Percentiles rank a stretch among this genome's conserved stretches.
Evolutionary conservation across 495 filamentous ascomycete genomes (phyloP).

Genomic region (Aspergillus sclerotiicarbonarius): DNA sequence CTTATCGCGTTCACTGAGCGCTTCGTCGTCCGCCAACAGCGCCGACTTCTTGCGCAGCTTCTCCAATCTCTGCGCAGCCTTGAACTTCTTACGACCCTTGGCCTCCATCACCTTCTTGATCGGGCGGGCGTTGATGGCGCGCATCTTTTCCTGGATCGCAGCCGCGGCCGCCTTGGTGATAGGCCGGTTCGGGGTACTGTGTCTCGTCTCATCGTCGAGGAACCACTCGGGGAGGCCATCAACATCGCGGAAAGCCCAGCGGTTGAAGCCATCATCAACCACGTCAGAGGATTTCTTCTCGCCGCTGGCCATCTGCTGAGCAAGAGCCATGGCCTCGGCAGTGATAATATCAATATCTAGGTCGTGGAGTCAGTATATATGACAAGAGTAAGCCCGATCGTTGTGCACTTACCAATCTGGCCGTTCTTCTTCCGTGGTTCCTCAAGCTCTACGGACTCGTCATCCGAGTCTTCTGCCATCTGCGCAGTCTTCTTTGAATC

Average conservation of each 20-base stretch:
- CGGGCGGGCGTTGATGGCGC: conserved; percentile 90
- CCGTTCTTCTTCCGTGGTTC: conserved; percentile 69
- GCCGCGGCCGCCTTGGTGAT: conserved; percentile 84
- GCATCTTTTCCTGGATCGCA: conserved; percentile 93
- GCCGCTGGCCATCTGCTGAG: conserved; percentile 84
- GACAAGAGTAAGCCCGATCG: background rate
- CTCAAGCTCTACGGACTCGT: conserved; percentile 64
- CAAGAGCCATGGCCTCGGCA: conserved; percentile 98
- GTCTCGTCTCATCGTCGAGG: conserved; percentile 82
- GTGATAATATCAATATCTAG: conserved; percentile 96
- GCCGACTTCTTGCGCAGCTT: conserved; percentile 94
- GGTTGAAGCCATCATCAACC: conserved; percentile 90
- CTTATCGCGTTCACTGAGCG: conserved; percentile 93
- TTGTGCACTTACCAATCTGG: conserved; percentile 56
- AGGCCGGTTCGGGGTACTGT: conserved; percentile 80
- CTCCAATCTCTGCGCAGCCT: conserved; percentile 84
- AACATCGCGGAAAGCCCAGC: conserved; percentile 81
- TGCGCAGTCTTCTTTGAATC: conserved; percentile 53
- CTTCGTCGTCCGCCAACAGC: conserved; percentile 79
- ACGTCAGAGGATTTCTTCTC: conserved; percentile 74
- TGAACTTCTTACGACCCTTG: conserved; percentile 93
- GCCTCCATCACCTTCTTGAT: conserved; percentile 99
- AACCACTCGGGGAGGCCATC: conserved; percentile 99
- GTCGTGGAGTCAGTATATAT: conserved; percentile 29
- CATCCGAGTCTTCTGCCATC: conserved; percentile 49